Evolutionary conservation across 768 basidiomycete genomes (phyloP), one percentile per base, ranked within the genome.

Genomic region (Boletus coccyginus): DNA sequence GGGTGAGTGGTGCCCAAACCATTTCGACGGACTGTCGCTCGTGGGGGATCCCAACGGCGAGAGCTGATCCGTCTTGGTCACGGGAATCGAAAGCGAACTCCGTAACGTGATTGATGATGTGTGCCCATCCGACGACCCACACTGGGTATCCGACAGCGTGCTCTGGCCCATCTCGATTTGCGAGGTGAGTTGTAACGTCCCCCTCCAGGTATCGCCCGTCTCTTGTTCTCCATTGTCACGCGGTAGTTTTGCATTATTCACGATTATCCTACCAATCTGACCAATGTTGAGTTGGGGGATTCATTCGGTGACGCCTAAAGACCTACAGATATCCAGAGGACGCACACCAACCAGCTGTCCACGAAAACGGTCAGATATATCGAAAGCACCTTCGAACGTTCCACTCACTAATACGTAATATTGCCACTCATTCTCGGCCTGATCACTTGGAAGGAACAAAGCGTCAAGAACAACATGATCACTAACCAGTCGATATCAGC

Each of bases 241-340:
- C 8, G 45, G 35, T 32, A 63, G 10, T 24, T 59, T 63, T 31
- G 50, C 58, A 5, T 60, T 52, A 24, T 60, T 50, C 10, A 66
- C 14, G 17, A 64, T 27, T 5, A 66, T 17, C 39, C 60, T 58
- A 5, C 66, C 66, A 3, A 64, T 43, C 65, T 65, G 38, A 35
- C 44, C n/a, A 6, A 35, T 5, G 39, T 33, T 42, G 24, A 39
- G 45, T 42, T n/a, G 19, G n/a, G 21, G 12, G 32, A 8, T 32
- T 24, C 42, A 24, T 27, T 32, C 17, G 7, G n/a, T 10, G 17
- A 43, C 27, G 11, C 16, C 10, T 17, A 29, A 45, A 31, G 24
- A 60, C 66, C 32, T 35, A 66, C 66, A 8, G 65, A 58, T 27
- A 60, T 7, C 55, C 60, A 66, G 19, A 67, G 58, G 19, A 54